Conservation (phyloP, 73 alveolate genomes). For the Symbiodinium natans region DNA sequence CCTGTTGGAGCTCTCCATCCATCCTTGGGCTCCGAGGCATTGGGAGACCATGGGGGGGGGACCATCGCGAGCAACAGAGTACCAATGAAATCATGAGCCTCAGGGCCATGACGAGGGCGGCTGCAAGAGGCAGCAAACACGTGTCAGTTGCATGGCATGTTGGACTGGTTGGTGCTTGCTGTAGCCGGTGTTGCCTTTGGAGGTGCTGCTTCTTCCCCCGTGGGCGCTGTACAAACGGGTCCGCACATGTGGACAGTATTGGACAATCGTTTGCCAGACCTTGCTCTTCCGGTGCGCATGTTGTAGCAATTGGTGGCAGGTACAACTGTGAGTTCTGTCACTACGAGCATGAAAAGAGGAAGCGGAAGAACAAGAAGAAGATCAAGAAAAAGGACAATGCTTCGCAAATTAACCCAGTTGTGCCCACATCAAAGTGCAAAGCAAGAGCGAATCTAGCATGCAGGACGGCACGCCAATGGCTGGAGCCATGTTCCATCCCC, state of each 20-base stretch:
- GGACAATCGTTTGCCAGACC: not conserved
- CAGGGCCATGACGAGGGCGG: conserved; percentile 35
- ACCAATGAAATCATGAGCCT: not conserved
- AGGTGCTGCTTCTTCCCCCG: conserved; percentile 31
- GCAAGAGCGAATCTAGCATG: too few relatives aligned
- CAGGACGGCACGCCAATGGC: conserved; percentile 3
- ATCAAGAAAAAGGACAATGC: not conserved
- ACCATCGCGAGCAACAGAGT: not conserved
- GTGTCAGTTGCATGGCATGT: not conserved
- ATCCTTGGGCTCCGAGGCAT: conserved; percentile 13
- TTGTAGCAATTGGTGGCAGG: not conserved
- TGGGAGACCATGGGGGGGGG: not conserved
- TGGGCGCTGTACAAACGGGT: conserved; percentile 27
- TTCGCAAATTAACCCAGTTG: too few relatives aligned
- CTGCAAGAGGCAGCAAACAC: not conserved
- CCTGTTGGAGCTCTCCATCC: conserved; percentile 16
- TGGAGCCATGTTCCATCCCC: not conserved
- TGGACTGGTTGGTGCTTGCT: not conserved
- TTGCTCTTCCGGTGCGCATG: too few relatives aligned
- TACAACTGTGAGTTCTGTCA: conserved; percentile 41
- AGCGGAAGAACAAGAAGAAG: conserved; percentile 57
- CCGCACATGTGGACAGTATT: not conserved
- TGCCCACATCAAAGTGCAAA: too few relatives aligned
- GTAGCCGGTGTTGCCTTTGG: not conserved
- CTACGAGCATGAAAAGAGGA: conserved; percentile 39